Percentiles rank a stretch among this genome's conserved stretches.
Evolutionary conservation across 2,329 filamentous ascomycete species (phyloP).

Genomic region (Fusarium sambucinum): DNA sequence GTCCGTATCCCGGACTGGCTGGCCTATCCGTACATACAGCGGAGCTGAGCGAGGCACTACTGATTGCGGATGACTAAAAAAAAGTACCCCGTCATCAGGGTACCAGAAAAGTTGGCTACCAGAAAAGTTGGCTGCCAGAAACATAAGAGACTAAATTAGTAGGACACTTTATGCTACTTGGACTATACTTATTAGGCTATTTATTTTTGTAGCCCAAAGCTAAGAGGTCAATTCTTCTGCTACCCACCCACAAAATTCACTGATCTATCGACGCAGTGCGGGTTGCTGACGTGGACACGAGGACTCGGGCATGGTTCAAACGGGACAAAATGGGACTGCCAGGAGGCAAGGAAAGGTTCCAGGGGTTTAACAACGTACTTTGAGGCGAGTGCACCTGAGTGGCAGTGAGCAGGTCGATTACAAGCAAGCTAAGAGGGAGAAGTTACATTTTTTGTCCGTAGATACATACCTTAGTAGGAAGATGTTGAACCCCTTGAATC

Average conservation of each 20-base stretch:
- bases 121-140: too few relatives aligned
- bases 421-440: conserved; percentile 19
- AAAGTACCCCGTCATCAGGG: conserved; percentile 19
- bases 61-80: conserved; percentile 34
- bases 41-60: conserved; percentile 30
- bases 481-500: conserved; percentile 19
- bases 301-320: conserved; percentile 5
- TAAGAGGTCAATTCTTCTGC: too few relatives aligned
- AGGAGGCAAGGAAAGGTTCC: conserved; percentile 11
- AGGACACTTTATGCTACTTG: too few relatives aligned
- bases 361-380: conserved; percentile 15
- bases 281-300: conserved; percentile 43
- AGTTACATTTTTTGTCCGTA: background rate
- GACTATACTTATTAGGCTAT: too few relatives aligned
- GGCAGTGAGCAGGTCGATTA: background rate
- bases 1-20: background rate
- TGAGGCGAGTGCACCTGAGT: background rate
- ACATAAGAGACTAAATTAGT: too few relatives aligned
- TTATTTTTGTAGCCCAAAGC: too few relatives aligned
- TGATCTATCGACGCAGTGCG: conserved; percentile 14
- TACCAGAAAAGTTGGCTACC: too few relatives aligned
- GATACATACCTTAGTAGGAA: background rate
- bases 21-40: background rate
- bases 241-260: background rate
- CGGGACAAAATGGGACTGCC: conserved; percentile 16